Conservation (phyloP, 495 filamentous ascomycete genomes). For the Neurospora tetrasperma region DNA sequence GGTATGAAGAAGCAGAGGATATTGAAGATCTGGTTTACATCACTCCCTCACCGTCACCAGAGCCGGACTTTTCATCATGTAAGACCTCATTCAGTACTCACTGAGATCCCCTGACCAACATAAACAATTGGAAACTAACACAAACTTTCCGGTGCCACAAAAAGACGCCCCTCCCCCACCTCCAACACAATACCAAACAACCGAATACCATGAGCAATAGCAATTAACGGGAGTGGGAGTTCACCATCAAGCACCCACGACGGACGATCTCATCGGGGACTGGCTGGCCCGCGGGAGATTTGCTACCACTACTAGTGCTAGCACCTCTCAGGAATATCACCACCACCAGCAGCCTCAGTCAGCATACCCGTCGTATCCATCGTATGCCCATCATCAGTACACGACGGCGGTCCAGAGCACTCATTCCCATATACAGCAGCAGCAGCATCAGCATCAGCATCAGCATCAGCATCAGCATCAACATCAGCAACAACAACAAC, state of each 20-base stretch:
- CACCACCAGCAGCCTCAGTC: background rate
- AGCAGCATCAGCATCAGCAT: background rate
- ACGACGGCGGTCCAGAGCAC: background rate
- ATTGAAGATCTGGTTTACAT: slow-evolving; percentile 20
- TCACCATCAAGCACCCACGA: background rate
- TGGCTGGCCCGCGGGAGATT: background rate
- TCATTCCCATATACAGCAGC: background rate
- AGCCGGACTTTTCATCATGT: slow-evolving; percentile 5
- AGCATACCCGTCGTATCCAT: background rate
- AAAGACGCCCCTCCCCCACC: background rate
- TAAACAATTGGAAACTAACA: background rate
- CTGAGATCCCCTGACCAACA: background rate
- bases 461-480: background rate
- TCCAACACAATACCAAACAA: background rate
- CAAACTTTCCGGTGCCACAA: background rate
- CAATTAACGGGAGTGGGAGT: background rate
- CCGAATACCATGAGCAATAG: background rate
- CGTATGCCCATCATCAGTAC: background rate
- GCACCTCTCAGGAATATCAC: background rate
- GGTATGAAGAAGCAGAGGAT: slow-evolving; percentile 7
- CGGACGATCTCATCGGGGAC: background rate
- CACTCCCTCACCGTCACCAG: slow-evolving; percentile 14
- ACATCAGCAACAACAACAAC: background rate
- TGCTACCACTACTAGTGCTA: background rate
- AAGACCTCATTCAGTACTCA: background rate